Conservation (phyloP, 352 stramenopile species). For the Globisporangium nagaii region DNA sequence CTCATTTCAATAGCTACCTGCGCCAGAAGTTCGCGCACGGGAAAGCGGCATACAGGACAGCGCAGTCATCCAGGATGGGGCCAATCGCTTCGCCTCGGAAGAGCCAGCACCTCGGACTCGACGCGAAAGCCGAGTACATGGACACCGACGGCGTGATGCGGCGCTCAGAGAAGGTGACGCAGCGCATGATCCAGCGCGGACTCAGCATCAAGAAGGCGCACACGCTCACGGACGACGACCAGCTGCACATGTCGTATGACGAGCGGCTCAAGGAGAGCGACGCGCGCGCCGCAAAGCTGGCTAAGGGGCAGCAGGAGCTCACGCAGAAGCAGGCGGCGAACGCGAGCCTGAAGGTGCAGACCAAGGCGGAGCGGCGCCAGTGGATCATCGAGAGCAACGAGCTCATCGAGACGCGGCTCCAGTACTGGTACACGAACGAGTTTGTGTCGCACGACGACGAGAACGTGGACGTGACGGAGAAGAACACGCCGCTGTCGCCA, state of each 20-base stretch:
- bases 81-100: background rate
- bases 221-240: slow-evolving; percentile 16
- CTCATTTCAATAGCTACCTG: background rate
- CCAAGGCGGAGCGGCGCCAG: slow-evolving; percentile 22
- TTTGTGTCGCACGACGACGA: slow-evolving; percentile 15
- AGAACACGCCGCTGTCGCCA: slow-evolving; percentile 26
- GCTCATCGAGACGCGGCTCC: slow-evolving; percentile 20
- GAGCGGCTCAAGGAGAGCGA: slow-evolving; percentile 7
- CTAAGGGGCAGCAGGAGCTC: slow-evolving; percentile 1
- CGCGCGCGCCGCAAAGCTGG: background rate
- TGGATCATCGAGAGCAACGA: slow-evolving; percentile 28
- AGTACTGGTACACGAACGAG: slow-evolving; percentile 23
- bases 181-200: slow-evolving; percentile 28
- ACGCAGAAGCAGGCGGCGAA: slow-evolving; percentile 15
- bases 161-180: slow-evolving; percentile 22
- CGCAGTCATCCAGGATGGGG: background rate
- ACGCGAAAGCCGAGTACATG: slow-evolving; percentile 23
- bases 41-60: too few species aligned
- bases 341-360: slow-evolving; percentile 26
- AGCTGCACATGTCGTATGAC: slow-evolving; percentile 16
- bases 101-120: slow-evolving; percentile 4
- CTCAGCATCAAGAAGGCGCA: slow-evolving; percentile 28
- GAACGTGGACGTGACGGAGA: slow-evolving; percentile 30
- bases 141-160: slow-evolving; percentile 23
- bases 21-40: too few species aligned